These are phyloP conservation scores for Xylariaceae sp. DNA, from an alignment of 2,329 filamentous ascomycete genomes.

Conservation along the genomic window DNA sequence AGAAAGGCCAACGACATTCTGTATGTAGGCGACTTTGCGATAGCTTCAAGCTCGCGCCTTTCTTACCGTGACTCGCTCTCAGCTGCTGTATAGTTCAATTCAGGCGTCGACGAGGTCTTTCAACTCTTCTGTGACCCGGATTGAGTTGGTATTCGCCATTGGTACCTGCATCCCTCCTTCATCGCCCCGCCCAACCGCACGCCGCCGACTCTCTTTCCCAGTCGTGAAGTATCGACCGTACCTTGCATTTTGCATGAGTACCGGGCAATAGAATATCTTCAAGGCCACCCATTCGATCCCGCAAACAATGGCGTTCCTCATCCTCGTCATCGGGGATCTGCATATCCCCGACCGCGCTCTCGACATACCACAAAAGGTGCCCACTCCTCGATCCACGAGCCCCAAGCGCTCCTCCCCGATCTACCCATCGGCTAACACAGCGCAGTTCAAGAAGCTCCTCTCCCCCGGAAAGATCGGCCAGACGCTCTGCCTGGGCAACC, in stretches of 20 bases:
- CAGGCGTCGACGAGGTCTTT: no score
- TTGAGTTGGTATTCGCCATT: neutral
- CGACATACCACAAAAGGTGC: constrained; percentile 85
- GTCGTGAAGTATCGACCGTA: neutral
- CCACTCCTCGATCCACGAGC: neutral
- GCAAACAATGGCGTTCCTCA: constrained; percentile 75
- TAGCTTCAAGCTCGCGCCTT: no score
- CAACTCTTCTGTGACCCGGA: no score
- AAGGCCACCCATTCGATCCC: neutral
- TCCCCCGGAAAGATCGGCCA: constrained; percentile 80
- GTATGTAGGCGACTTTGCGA: no score
- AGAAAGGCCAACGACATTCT: neutral
- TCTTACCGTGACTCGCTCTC: no score
- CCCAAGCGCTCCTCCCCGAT: no score
- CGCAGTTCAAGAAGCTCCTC: constrained; percentile 79
- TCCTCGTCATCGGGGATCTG: constrained; percentile 87
- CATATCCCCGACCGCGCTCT: constrained; percentile 91
- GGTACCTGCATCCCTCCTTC: neutral
- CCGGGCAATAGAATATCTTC: neutral
- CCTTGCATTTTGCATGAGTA: neutral
- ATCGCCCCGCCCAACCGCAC: constrained; percentile 1
- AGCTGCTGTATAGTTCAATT: no score
- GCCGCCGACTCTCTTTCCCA: neutral
- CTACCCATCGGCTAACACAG: no score
- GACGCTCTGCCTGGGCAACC: constrained; percentile 74